Conservation (phyloP, 2,329 filamentous ascomycete genomes). For the Taxawa tesnikishii region DNA sequence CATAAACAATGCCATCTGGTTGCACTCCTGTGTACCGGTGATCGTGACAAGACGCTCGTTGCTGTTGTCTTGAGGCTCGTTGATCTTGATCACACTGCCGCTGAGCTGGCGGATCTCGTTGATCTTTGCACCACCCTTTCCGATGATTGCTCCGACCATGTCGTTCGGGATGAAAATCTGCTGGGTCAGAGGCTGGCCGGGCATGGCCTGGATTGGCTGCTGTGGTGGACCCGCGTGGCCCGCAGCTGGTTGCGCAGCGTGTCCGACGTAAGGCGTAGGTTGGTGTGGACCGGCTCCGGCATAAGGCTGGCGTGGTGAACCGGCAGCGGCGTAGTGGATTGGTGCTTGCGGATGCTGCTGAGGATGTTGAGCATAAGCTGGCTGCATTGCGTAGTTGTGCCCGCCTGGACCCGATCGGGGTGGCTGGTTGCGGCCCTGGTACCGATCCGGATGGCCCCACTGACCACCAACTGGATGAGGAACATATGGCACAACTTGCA, state of each 20-base stretch:
- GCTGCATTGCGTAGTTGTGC: constrained; percentile 54
- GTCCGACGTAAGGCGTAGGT: constrained; percentile 52
- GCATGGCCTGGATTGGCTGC: constrained; percentile 62
- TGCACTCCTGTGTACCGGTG: constrained; percentile 94
- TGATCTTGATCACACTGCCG: constrained; percentile 99
- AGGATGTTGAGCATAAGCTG: constrained; percentile 41
- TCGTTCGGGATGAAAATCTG: constrained; percentile 99
- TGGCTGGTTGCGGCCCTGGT: constrained; percentile 61
- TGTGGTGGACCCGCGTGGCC: constrained; percentile 56
- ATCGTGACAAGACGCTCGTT: constrained; percentile 97
- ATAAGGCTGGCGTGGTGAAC: constrained; percentile 62
- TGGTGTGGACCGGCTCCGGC: constrained; percentile 69
- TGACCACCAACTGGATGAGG: constrained; percentile 87
- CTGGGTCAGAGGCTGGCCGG: constrained; percentile 80
- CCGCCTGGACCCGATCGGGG: constrained; percentile 52
- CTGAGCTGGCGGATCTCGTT: constrained; percentile 96
- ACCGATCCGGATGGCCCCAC: constrained; percentile 83
- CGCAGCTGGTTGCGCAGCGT: constrained; percentile 41
- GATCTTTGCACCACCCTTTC: constrained; percentile 97
- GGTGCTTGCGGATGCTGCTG: constrained; percentile 42
- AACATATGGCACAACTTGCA: constrained; percentile 98
- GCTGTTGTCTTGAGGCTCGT: constrained; percentile 97
- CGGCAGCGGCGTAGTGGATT: constrained; percentile 61
- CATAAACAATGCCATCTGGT: constrained; percentile 99
- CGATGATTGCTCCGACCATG: constrained; percentile 98